Conservation (phyloP, 192 early-diverging fungal species). For the Entophlyctis luteolus region DNA sequence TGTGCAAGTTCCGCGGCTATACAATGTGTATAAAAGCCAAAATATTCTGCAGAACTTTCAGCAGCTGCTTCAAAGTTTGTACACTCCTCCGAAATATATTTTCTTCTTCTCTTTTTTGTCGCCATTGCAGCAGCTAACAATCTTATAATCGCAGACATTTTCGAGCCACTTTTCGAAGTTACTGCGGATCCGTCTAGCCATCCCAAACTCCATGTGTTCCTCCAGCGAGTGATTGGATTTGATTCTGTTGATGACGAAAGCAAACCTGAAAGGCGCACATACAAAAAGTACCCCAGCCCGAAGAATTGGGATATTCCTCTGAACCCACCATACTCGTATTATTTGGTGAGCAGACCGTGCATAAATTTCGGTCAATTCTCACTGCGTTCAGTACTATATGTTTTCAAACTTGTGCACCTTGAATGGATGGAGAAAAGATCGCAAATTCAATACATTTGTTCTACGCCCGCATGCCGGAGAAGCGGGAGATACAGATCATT, state of each 20-base stretch:
- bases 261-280: constrained; percentile 76
- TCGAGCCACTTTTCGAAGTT: constrained; percentile 87
- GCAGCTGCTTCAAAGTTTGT: constrained; percentile 68
- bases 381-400: constrained; percentile 63
- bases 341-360: constrained; percentile 37
- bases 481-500: constrained; percentile 91
- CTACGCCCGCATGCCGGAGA: constrained; percentile 91
- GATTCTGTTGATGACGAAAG: constrained; percentile 94
- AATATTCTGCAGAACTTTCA: constrained; percentile 67
- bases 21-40: constrained; percentile 75
- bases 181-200: constrained; percentile 78
- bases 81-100: not conserved
- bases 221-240: constrained; percentile 91
- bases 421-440: constrained; percentile 69
- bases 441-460: constrained; percentile 89
- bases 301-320: constrained; percentile 39
- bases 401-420: constrained; percentile 80
- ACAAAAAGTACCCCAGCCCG: constrained; percentile 69
- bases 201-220: constrained; percentile 86
- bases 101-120: not conserved
- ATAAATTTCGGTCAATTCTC: not conserved
- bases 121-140: not conserved
- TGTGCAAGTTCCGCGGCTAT: constrained; percentile 87
- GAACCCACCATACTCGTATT: constrained; percentile 94
- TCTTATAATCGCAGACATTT: constrained; percentile 60